Evolutionary conservation across 495 filamentous ascomycete species (phyloP), one percentile per base, ranked within the genome.

Genomic region (Penicillium malachiteum): DNA sequence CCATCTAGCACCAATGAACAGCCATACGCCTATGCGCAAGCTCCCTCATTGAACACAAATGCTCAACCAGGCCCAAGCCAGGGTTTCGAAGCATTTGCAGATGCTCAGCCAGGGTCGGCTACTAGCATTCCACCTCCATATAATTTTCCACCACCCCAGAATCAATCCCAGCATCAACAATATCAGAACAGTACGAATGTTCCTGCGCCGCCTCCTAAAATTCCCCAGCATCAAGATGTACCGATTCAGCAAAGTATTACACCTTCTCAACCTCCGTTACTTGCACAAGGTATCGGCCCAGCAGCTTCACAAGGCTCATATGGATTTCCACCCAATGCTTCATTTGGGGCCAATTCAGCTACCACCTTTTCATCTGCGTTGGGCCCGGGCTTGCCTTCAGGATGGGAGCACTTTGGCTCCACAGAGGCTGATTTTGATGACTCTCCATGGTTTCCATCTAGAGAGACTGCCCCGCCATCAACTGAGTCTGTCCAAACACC

Each of bases 341-440:
- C 59, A 0, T 48, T 56, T 14, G 58, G 57, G 35, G 49, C 59
- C 6, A 59, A 58, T 46, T 21, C 59, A 17, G 35, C 63, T 11
- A 43, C 61, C 6, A 52, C 69, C 12, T 57, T 58, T 40, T 40
- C 73, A 10, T 82, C 81, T 49, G 78, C 78, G 12, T 57, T 85
- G 34, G 81, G 82, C 0, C 62, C 69, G 50, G 80, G 80, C 7
- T 74, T 76, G 1, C 82, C 81, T 1, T 84, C 81, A n/a, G 83
- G 83, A 53, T 84, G 81, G 83, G 82, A 85, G 50, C 77, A 82
- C 59, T 74, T 85, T 55, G 68, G 68, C 10, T 67, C 68, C n/a
- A 60, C 56, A 7, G 62, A 64, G 7, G 71, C 60, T 30, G 61
- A 72, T 16, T 57, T 71, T 40, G 70, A 77, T 48, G 71, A 74